Percentiles rank a stretch among this genome's conserved stretches.
phyloP scores from a whole-genome alignment of 2,329 filamentous ascomycete species.

The Fusarium miscanthi region DNA sequence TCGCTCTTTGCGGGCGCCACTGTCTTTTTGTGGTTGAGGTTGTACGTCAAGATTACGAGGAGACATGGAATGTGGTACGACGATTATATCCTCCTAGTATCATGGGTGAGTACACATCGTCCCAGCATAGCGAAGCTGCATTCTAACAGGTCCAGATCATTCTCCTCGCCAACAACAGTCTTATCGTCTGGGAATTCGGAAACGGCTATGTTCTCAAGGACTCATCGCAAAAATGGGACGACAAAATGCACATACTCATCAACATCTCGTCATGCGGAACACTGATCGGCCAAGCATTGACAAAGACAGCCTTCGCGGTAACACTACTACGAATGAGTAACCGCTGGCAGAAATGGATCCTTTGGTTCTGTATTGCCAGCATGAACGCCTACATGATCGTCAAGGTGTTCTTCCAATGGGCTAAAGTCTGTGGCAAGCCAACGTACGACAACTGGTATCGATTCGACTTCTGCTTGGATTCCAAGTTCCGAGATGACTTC shows the following conservation, averaged over 20 bases:
- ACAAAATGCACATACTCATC: slow-evolving; percentile 65
- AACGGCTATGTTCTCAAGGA: slow-evolving; percentile 58
- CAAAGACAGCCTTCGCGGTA: slow-evolving; percentile 53
- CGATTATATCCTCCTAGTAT: slow-evolving; percentile 52
- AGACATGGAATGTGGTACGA: slow-evolving; percentile 54
- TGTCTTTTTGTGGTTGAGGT: slow-evolving; percentile 46
- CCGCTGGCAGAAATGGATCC: slow-evolving; percentile 54
- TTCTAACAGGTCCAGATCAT: slow-evolving; percentile 49
- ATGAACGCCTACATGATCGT: slow-evolving; percentile 62
- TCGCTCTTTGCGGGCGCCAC: slow-evolving; percentile 48
- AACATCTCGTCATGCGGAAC: slow-evolving; percentile 54
- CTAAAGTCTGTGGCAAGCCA: slow-evolving; percentile 55
- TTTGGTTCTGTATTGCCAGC: slow-evolving; percentile 61
- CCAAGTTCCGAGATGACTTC: slow-evolving; percentile 54
- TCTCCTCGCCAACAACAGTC: slow-evolving; percentile 56
- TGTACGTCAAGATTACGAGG: slow-evolving; percentile 52
- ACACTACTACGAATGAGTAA: slow-evolving; percentile 57
- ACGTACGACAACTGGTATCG: slow-evolving; percentile 61
- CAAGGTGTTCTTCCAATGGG: slow-evolving; percentile 63
- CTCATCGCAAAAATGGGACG: slow-evolving; percentile 58
- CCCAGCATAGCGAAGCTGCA: no score
- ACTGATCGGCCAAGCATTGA: slow-evolving; percentile 50
- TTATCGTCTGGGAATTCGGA: slow-evolving; percentile 60
- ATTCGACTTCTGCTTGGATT: slow-evolving; percentile 57
- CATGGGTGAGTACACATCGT: slow-evolving; percentile 47